Evolutionary conservation across 2,329 filamentous ascomycete species (phyloP).

Genomic region (Capronia americana): DNA sequence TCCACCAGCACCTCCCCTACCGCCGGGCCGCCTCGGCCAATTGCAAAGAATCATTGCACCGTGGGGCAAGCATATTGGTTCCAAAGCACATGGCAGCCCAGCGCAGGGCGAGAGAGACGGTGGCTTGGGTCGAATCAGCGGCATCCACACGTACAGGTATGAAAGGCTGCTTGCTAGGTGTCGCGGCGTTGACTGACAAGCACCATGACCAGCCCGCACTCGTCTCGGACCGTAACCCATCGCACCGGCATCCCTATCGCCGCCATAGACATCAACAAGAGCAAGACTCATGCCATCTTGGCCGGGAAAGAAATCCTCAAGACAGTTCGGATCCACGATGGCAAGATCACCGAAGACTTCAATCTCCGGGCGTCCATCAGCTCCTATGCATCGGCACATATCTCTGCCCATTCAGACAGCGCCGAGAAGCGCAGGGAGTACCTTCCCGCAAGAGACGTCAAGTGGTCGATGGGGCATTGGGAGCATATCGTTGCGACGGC

Average conservation of each 20-base stretch:
- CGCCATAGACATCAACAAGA: slow-evolving; percentile 68
- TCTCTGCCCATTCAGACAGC: slow-evolving; percentile 48
- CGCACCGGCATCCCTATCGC: slow-evolving; percentile 69
- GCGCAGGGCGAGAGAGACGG: slow-evolving; percentile 33
- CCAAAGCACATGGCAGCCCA: slow-evolving; percentile 34
- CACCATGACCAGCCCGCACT: slow-evolving; percentile 20
- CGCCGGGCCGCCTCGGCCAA: slow-evolving; percentile 40
- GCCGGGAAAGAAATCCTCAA: slow-evolving; percentile 71
- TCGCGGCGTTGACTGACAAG: slow-evolving; percentile 49
- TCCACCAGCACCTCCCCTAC: slow-evolving; percentile 43
- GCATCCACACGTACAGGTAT: slow-evolving; percentile 34
- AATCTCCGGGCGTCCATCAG: slow-evolving; percentile 68
- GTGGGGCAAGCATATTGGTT: slow-evolving; percentile 34
- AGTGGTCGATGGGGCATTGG: slow-evolving; percentile 69
- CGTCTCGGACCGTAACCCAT: slow-evolving; percentile 61
- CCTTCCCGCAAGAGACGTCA: slow-evolving; percentile 69
- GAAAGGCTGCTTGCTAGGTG: slow-evolving; percentile 42
- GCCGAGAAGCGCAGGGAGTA: slow-evolving; percentile 62
- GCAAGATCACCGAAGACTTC: slow-evolving; percentile 65
- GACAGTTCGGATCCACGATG: slow-evolving; percentile 65
- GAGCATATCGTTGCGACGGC: slow-evolving; percentile 68
- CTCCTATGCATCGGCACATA: slow-evolving; percentile 61
- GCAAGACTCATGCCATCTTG: slow-evolving; percentile 67
- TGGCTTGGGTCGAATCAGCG: slow-evolving; percentile 30
- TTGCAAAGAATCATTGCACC: slow-evolving; percentile 41